A percentile compares a stretch with the other conserved stretches of the same genome.
These are phyloP conservation scores for Chalciporus pseudorubinellus DNA, from an alignment of 768 basidiomycete species.

Conservation along the genomic window DNA sequence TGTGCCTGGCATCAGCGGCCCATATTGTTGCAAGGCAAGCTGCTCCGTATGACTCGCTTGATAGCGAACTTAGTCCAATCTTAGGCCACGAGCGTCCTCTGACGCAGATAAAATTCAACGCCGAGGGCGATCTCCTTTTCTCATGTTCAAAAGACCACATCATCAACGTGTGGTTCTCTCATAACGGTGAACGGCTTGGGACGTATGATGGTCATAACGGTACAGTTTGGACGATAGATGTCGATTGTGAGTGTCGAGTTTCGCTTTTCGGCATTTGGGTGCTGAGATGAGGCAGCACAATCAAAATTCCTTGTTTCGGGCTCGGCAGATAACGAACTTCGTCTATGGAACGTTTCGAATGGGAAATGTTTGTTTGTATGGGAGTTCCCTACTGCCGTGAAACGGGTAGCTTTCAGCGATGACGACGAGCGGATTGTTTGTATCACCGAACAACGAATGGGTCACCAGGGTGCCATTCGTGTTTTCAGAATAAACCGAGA, in stretches of 20 bases:
- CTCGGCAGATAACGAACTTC: conserved; percentile 90
- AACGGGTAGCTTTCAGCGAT: conserved; percentile 89
- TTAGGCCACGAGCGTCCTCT: conserved; percentile 94
- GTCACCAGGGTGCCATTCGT: conserved; percentile 84
- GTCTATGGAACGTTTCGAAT: conserved; percentile 83
- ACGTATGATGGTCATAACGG: conserved; percentile 98
- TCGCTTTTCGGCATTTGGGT: no score
- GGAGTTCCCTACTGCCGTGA: conserved; percentile 98
- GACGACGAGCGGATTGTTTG: conserved; percentile 82
- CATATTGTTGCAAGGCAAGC: conserved; percentile 64
- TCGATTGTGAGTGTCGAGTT: conserved; percentile 70
- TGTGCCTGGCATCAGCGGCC: conserved; percentile 48
- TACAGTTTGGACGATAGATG: conserved; percentile 93
- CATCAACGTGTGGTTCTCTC: conserved; percentile 96
- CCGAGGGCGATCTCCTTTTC: conserved; percentile 94
- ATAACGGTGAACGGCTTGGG: conserved; percentile 95
- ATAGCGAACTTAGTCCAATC: conserved; percentile 16
- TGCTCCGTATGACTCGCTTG: conserved; percentile 1
- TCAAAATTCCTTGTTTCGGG: conserved; percentile 87
- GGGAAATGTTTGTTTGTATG: conserved; percentile 93
- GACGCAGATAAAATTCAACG: conserved; percentile 97
- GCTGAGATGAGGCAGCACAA: conserved; percentile 51
- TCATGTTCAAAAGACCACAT: conserved; percentile 93
- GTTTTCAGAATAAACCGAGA: conserved; percentile 86
- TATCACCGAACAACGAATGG: conserved; percentile 98